These are phyloP conservation scores for Didymella pinodella DNA, from an alignment of 2,329 filamentous ascomycete genomes.

Conservation along the genomic window DNA sequence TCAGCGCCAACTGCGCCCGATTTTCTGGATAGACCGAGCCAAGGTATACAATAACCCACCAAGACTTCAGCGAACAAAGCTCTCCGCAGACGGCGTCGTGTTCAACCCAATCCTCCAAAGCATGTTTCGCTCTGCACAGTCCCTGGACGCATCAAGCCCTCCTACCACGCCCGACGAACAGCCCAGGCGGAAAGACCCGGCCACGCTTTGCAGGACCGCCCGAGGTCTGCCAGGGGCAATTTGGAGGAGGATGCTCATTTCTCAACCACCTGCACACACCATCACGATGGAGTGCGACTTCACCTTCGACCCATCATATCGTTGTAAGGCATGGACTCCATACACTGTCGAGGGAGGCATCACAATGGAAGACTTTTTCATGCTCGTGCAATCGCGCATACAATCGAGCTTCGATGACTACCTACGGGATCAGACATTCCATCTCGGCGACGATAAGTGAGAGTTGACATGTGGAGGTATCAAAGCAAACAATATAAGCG, in stretches of 20 bases:
- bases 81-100: constrained; percentile 6
- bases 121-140: constrained; percentile 17
- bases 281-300: constrained; percentile 24
- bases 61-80: constrained; percentile 8
- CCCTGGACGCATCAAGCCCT: constrained; percentile 5
- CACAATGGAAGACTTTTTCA: constrained; percentile 20
- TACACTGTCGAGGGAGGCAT: constrained; percentile 20
- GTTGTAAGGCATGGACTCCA: constrained; percentile 22
- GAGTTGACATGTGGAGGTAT: not conserved
- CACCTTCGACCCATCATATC: constrained; percentile 21
- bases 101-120: constrained; percentile 21
- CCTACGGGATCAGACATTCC: constrained; percentile 9
- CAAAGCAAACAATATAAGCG: not conserved
- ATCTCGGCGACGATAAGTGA: constrained; percentile 9
- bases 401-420: constrained; percentile 19
- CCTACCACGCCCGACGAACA: constrained; percentile 1
- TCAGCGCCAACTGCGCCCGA: constrained; percentile 11
- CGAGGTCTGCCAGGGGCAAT: constrained; percentile 16
- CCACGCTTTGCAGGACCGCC: constrained; percentile 12
- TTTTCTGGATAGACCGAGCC: constrained; percentile 18
- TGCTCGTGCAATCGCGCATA: constrained; percentile 19
- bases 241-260: constrained; percentile 21
- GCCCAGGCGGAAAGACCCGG: constrained; percentile 8
- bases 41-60: constrained; percentile 8
- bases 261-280: constrained; percentile 18